phyloP scores from a whole-genome alignment of 2,329 filamentous ascomycete genomes.

The Neofusicoccum sp. region DNA sequence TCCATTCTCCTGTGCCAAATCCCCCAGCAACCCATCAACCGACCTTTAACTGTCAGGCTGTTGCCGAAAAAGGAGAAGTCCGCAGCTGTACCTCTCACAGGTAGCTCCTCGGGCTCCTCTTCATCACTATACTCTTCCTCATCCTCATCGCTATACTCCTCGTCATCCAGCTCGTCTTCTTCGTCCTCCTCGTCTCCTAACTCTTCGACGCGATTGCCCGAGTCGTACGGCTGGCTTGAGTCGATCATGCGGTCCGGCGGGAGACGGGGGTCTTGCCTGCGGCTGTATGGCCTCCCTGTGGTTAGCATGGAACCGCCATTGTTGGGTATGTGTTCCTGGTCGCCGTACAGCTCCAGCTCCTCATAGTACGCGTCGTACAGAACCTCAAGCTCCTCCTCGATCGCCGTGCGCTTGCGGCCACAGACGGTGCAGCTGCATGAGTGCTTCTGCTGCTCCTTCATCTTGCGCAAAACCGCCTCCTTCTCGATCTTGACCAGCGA shows the following conservation, averaged over 20 bases:
- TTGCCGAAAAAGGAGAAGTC: constrained; percentile 98
- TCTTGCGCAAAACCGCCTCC: constrained; percentile 94
- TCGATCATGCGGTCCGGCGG: constrained; percentile 58
- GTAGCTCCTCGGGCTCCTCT: constrained; percentile 60
- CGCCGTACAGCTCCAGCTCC: constrained; percentile 95
- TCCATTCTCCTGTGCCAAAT: not conserved
- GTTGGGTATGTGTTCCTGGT: constrained; percentile 67
- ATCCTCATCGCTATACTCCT: constrained; percentile 53
- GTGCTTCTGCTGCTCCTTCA: constrained; percentile 99
- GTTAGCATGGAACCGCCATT: constrained; percentile 68
- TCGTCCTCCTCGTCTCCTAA: constrained; percentile 55
- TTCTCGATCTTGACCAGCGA: constrained; percentile 97
- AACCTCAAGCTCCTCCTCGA: constrained; percentile 96
- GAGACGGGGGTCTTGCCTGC: constrained; percentile 37
- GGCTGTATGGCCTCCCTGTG: constrained; percentile 37
- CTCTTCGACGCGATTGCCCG: constrained; percentile 63
- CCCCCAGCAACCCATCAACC: constrained; percentile 22
- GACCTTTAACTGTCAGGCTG: constrained; percentile 89
- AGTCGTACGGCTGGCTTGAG: constrained; percentile 64
- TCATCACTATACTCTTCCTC: constrained; percentile 62
- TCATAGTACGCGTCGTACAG: constrained; percentile 98
- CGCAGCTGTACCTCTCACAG: constrained; percentile 64
- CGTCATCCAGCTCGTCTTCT: constrained; percentile 52
- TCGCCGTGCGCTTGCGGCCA: constrained; percentile 90
- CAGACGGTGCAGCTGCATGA: constrained; percentile 98